phyloP scores from a whole-genome alignment of 192 early-diverging fungal species.

The Coemansia sp. region DNA sequence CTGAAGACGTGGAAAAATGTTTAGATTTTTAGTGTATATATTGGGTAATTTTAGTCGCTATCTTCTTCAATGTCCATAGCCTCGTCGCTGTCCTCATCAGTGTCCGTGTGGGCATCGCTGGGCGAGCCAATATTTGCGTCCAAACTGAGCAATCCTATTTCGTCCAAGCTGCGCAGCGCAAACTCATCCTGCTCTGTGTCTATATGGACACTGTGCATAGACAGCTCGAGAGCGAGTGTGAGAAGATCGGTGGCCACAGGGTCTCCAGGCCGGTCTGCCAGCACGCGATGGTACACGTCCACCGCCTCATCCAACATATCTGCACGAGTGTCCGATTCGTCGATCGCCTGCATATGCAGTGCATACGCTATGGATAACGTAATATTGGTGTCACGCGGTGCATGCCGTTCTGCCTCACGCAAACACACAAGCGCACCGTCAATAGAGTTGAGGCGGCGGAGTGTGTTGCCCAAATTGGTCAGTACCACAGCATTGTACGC shows the following conservation, averaged over 20 bases:
- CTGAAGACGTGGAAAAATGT: too few relatives aligned
- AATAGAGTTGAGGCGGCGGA: constrained; percentile 28
- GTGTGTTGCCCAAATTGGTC: constrained; percentile 42
- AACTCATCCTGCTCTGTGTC: background rate
- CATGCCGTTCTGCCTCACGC: constrained; percentile 14
- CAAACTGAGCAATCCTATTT: constrained; percentile 12
- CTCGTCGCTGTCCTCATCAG: constrained; percentile 42
- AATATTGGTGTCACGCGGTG: constrained; percentile 35
- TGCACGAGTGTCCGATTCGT: background rate
- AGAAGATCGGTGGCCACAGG: constrained; percentile 45
- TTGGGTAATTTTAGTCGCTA: constrained; percentile 7
- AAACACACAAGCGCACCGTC: constrained; percentile 27
- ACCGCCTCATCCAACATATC: constrained; percentile 36
- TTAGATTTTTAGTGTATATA: too few relatives aligned
- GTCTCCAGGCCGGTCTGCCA: constrained; percentile 40
- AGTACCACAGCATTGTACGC: constrained; percentile 31
- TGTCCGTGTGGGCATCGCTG: background rate
- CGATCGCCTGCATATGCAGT: constrained; percentile 28
- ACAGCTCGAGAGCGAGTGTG: constrained; percentile 41
- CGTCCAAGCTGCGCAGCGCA: constrained; percentile 11
- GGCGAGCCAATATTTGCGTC: background rate
- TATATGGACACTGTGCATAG: background rate
- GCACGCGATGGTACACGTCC: constrained; percentile 42
- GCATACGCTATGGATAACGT: constrained; percentile 34
- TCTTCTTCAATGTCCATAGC: constrained; percentile 56